These are phyloP conservation scores for Irpex sp. DNA, from an alignment of 1,284 basidiomycete species.

Conservation along the genomic window DNA sequence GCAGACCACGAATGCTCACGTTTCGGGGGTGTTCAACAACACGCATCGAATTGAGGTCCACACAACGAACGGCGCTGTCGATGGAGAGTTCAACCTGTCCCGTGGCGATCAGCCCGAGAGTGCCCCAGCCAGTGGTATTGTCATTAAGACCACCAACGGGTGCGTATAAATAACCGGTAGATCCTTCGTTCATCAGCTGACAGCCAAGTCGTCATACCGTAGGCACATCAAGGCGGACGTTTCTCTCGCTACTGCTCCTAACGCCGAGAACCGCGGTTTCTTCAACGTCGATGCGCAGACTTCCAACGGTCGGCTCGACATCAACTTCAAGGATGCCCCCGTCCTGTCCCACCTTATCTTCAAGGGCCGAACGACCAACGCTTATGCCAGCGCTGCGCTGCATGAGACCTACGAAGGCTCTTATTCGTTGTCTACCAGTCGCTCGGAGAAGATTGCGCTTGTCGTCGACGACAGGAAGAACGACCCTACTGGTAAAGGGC, in stretches of 20 bases:
- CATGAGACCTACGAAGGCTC: conserved; percentile 41
- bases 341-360: conserved; percentile 35
- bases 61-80: background rate
- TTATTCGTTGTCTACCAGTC: conserved; percentile 22
- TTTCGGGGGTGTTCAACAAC: background rate
- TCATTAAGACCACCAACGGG: background rate
- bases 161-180: background rate
- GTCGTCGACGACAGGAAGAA: background rate
- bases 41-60: background rate
- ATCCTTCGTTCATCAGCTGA: no score
- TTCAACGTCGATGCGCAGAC: conserved; percentile 27
- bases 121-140: background rate
- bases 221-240: background rate
- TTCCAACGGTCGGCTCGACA: conserved; percentile 24
- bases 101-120: background rate
- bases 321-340: conserved; percentile 35
- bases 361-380: conserved; percentile 29
- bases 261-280: conserved; percentile 15
- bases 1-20: background rate
- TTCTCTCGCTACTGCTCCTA: background rate
- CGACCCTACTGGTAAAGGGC: background rate
- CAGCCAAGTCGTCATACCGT: no score
- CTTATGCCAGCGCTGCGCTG: conserved; percentile 29
- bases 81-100: background rate
- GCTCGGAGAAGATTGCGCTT: background rate